A percentile compares a stretch with the other conserved stretches of the same genome.
Conservation (phyloP, 306 rosid genomes). For the Purshia tridentata region DNA sequence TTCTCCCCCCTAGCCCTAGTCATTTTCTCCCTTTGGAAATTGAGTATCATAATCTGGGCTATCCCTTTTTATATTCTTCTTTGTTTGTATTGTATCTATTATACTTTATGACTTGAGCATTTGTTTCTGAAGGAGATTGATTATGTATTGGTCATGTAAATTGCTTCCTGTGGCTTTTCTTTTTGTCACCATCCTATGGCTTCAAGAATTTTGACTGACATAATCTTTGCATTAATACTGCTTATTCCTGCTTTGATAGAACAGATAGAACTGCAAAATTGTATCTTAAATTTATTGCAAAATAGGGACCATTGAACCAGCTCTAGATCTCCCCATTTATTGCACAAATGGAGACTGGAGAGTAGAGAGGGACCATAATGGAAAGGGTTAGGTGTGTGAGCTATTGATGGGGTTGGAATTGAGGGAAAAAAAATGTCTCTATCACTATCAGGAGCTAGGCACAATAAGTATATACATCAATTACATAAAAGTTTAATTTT, state of each 20-base stretch:
- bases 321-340: neutral
- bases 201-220: neutral
- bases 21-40: neutral
- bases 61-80: neutral
- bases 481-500: too few species aligned
- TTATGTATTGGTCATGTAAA: too few species aligned
- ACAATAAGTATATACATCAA: too few species aligned
- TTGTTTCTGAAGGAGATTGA: neutral
- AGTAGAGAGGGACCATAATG: neutral
- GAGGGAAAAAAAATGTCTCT: too few species aligned
- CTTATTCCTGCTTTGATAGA: neutral
- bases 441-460: too few species aligned
- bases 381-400: neutral
- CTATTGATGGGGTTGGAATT: neutral
- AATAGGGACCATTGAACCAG: neutral
- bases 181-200: too few species aligned
- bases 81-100: neutral
- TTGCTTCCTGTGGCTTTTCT: too few species aligned
- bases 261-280: neutral
- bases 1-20: conserved; percentile 1
- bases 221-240: neutral
- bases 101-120: neutral
- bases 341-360: neutral
- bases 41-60: neutral
- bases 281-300: neutral